These are phyloP conservation scores for Globisporangium carolinianum DNA, from an alignment of 352 stramenopile species.

Conservation along the genomic window DNA sequence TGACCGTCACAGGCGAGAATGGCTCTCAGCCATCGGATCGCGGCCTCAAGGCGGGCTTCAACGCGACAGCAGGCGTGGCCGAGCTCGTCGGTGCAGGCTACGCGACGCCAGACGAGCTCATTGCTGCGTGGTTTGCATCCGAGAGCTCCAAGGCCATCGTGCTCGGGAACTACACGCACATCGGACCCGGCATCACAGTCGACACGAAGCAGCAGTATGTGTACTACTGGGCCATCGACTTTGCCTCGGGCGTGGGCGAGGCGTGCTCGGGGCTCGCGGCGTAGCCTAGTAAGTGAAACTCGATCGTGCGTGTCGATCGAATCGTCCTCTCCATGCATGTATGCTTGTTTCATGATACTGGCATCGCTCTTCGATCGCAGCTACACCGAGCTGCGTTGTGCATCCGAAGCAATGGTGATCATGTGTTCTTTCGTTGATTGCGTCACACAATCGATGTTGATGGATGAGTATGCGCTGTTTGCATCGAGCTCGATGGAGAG, in stretches of 20 bases:
- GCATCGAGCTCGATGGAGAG: no score
- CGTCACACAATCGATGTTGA: no score
- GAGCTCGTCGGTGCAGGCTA: constrained; percentile 25
- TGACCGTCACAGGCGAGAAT: constrained; percentile 12
- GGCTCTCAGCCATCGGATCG: constrained; percentile 17
- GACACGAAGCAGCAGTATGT: constrained; percentile 18
- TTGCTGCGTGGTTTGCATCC: constrained; percentile 20
- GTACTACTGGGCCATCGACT: constrained; percentile 25
- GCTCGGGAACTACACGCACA: constrained; percentile 23
- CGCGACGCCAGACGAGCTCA: constrained; percentile 9
- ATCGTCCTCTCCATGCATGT: no score
- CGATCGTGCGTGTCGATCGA: no score
- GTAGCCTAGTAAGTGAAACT: not conserved
- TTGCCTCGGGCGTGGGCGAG: constrained; percentile 4
- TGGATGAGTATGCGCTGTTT: no score
- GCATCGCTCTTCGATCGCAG: no score
- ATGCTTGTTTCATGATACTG: no score
- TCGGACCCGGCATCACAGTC: constrained; percentile 21
- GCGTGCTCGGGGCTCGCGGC: constrained; percentile 9
- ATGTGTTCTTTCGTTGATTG: no score
- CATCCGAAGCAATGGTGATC: no score
- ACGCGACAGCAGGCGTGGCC: constrained; percentile 18
- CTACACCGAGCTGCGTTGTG: no score
- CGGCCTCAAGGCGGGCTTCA: constrained; percentile 17
- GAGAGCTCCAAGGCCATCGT: constrained; percentile 10